phyloP scores from a whole-genome alignment of 2,329 filamentous ascomycete genomes.

The Clonostachys chloroleuca region DNA sequence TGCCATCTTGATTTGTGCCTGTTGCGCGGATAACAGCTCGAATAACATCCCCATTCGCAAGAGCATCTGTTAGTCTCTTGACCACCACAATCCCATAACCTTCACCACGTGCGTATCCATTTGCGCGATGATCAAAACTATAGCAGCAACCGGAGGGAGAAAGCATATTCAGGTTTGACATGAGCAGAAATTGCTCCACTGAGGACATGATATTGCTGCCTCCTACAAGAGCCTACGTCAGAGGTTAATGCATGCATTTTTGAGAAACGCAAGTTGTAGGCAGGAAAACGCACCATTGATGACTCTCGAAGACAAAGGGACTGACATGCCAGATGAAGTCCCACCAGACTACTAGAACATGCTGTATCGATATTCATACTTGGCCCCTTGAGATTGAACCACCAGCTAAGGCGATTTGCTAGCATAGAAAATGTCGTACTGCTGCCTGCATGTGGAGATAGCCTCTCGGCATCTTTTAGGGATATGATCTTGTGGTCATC shows the following conservation, averaged over 20 bases:
- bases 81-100: slow-evolving; percentile 23
- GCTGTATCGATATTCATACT: slow-evolving; percentile 26
- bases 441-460: slow-evolving; percentile 14
- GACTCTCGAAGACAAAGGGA: slow-evolving; percentile 37
- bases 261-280: not conserved
- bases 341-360: slow-evolving; percentile 27
- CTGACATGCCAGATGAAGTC: slow-evolving; percentile 12
- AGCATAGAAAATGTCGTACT: slow-evolving; percentile 18
- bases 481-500: not conserved
- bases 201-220: not conserved
- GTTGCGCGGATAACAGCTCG: slow-evolving; percentile 22
- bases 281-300: slow-evolving; percentile 13
- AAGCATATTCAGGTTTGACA: slow-evolving; percentile 18
- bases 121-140: slow-evolving; percentile 19
- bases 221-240: not conserved
- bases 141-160: slow-evolving; percentile 3
- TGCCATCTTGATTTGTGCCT: slow-evolving; percentile 29
- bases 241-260: not conserved
- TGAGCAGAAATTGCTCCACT: not conserved
- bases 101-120: slow-evolving; percentile 39
- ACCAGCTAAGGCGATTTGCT: slow-evolving; percentile 26
- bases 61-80: slow-evolving; percentile 32
- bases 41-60: slow-evolving; percentile 30
- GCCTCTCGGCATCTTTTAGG: not conserved
- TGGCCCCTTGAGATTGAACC: slow-evolving; percentile 29